Evolutionary conservation across 805 yeast species (phyloP), one percentile per base, ranked within the genome.

Genomic region (Candida nitratophila): DNA sequence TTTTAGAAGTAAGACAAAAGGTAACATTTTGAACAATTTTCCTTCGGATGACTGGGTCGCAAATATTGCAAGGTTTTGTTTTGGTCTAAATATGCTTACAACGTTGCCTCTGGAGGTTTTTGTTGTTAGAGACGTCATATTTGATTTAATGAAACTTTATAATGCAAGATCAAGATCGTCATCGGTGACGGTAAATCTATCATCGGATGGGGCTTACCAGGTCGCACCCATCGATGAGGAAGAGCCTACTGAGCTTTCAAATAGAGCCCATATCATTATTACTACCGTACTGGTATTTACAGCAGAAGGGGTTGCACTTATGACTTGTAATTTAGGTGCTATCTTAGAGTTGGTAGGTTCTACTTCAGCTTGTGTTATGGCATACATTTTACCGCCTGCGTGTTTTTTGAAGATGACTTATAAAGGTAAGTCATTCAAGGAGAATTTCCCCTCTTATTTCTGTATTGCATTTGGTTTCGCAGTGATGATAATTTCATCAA

Each of bases 281-380:
- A 91, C 97, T 0, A 74, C 88, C 0, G 53, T 72, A 0, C 63
- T 87, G 39, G 85, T 86, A 1, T 65, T 82, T 26, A 47, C 76
- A 0, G 83, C 96, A 0, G 84, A 89, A 90, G 55, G 76, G 0
- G 81, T 88, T 2, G 74, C 97, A 0, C 66, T 91, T 29, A 64
- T 80, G 45, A 87, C 96, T 0, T 90, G 96, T 57, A 87, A 89
- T 51, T 69, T 90, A 44, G 98, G 98, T 1, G 85, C 93, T 12
- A 82, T 91, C 26, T 69, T 90, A 35, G 97, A 91, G 57, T 70
- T 90, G 3, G 89, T 88, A 29, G 98, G 98, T 2, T 90, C 96
- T 0, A 84, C 96, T 0, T 84, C 96, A 0, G 97, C 97, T 0
- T 87, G 95, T 17, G 69, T 86, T 33, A 82, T 91, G 83, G 97